These are phyloP conservation scores for Daldinia childiae DNA, from an alignment of 495 filamentous ascomycete species.

Conservation along the genomic window DNA sequence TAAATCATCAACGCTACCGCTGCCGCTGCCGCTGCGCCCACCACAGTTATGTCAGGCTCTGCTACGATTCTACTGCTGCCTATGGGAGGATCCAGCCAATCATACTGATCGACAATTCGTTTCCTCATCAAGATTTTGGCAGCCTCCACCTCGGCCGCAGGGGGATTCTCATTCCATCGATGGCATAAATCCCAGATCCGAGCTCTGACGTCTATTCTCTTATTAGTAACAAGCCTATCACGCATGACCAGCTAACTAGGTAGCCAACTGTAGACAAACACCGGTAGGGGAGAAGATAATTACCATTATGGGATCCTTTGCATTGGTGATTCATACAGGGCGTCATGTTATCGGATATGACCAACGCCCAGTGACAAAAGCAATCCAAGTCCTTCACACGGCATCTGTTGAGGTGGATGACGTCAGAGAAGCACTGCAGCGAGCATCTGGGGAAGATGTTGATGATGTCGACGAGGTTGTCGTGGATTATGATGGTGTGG, in stretches of 20 bases:
- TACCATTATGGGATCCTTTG: neutral
- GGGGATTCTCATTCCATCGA: neutral
- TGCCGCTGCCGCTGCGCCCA: neutral
- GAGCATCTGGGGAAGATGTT: neutral
- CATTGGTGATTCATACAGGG: neutral
- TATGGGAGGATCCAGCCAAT: neutral
- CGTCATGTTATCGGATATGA: no score
- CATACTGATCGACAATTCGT: neutral
- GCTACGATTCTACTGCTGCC: neutral
- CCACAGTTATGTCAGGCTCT: neutral
- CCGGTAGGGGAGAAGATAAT: no score
- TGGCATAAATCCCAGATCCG: neutral
- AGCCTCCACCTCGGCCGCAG: neutral
- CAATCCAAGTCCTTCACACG: neutral
- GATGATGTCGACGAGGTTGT: conserved; percentile 1
- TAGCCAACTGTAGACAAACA: no score
- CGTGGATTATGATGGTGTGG: neutral
- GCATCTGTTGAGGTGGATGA: neutral
- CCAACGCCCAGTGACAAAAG: neutral
- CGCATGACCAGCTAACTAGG: no score
- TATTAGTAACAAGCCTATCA: no score
- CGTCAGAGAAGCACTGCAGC: neutral
- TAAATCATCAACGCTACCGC: neutral
- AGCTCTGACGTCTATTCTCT: neutral
- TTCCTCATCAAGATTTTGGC: neutral